phyloP scores from a whole-genome alignment of 345 rosid genomes.

The Sisymbrium altissimum region DNA sequence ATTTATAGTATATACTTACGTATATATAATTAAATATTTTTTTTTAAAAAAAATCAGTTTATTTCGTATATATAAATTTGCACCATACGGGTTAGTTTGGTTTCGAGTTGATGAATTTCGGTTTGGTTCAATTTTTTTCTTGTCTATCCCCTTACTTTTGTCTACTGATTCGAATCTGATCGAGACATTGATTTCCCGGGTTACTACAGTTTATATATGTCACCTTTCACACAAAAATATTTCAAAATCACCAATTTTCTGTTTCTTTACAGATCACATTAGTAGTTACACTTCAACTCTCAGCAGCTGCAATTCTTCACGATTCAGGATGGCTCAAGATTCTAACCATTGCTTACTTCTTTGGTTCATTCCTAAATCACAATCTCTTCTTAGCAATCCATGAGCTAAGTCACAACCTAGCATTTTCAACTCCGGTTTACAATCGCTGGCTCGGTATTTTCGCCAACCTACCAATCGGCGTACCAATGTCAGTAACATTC shows the following conservation, averaged over 20 bases:
- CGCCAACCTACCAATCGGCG: constrained; percentile 86
- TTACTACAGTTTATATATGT: neutral
- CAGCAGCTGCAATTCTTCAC: constrained; percentile 57
- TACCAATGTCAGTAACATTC: constrained; percentile 86
- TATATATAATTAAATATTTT: neutral
- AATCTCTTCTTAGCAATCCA: constrained; percentile 91
- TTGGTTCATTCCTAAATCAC: constrained; percentile 86
- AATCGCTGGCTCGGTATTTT: constrained; percentile 88
- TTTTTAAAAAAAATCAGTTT: too few species aligned
- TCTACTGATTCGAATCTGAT: neutral
- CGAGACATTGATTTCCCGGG: neutral
- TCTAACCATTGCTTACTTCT: constrained; percentile 61
- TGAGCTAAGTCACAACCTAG: constrained; percentile 89
- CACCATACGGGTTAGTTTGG: neutral
- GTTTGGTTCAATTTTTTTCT: neutral
- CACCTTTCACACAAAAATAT: neutral
- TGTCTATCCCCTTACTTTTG: too few species aligned
- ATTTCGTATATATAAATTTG: neutral
- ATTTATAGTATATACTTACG: neutral
- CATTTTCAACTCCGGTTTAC: constrained; percentile 71
- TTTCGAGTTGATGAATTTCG: neutral
- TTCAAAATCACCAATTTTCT: neutral
- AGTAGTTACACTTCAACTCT: constrained; percentile 71
- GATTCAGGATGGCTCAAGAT: constrained; percentile 73
- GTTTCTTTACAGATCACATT: constrained; percentile 42